These are phyloP conservation scores for Boletus sp. DNA, from an alignment of 1,284 basidiomycete species.

Conservation along the genomic window DNA sequence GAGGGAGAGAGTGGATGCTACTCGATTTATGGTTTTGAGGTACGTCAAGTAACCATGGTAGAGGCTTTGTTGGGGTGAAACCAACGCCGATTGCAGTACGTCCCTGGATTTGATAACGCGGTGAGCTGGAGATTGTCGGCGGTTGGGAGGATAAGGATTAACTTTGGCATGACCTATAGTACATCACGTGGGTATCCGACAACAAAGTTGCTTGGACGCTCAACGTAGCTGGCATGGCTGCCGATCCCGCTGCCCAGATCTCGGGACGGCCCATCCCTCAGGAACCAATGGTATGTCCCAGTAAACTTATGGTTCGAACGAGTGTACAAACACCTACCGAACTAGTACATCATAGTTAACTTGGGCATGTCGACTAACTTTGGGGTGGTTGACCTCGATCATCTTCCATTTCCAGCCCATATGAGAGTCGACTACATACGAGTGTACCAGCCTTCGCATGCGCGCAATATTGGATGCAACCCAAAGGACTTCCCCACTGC, in stretches of 20 bases:
- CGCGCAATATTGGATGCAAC: constrained; percentile 66
- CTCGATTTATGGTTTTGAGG: constrained; percentile 52
- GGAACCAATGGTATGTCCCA: constrained; percentile 62
- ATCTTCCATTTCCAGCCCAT: constrained; percentile 58
- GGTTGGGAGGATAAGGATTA: not conserved
- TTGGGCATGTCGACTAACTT: constrained; percentile 57
- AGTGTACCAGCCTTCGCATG: constrained; percentile 56
- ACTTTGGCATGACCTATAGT: constrained; percentile 34
- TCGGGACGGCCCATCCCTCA: constrained; percentile 60
- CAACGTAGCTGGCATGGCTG: constrained; percentile 56
- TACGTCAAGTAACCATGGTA: constrained; percentile 34
- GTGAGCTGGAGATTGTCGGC: constrained; percentile 29
- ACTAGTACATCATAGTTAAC: constrained; percentile 47
- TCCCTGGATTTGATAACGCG: constrained; percentile 53
- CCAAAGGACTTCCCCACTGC: constrained; percentile 65
- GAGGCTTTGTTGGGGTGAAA: not conserved
- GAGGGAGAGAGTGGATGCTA: constrained; percentile 44
- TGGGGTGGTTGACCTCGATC: constrained; percentile 49
- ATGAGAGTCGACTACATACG: constrained; percentile 70
- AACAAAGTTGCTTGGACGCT: constrained; percentile 63
- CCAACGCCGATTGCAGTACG: constrained; percentile 40
- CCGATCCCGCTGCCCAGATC: constrained; percentile 54
- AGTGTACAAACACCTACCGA: constrained; percentile 1
- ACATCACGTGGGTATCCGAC: constrained; percentile 68
- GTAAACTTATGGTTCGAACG: not conserved